Evolutionary conservation across 2,329 filamentous ascomycete species (phyloP).

Genomic region (Penicillium crustosum): DNA sequence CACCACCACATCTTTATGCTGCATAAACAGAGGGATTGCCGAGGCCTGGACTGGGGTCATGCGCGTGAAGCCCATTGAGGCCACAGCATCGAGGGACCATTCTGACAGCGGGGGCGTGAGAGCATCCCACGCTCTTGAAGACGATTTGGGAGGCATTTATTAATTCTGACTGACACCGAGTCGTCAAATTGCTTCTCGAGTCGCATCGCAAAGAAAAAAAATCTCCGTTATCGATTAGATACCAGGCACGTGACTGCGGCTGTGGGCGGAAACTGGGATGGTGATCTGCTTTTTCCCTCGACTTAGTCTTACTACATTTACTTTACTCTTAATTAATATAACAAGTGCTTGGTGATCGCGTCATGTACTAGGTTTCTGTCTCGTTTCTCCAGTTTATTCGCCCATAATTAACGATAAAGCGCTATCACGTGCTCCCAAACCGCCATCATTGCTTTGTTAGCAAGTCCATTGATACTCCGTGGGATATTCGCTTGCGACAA

Average conservation of each 20-base stretch:
- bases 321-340: conserved; percentile 1
- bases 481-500: conserved; percentile 27
- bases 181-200: conserved; percentile 1
- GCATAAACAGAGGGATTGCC: conserved; percentile 82
- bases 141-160: conserved; percentile 45
- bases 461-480: conserved; percentile 20
- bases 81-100: conserved; percentile 84
- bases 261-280: conserved; percentile 18
- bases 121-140: conserved; percentile 64
- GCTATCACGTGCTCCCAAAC: conserved; percentile 8
- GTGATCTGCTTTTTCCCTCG: conserved; percentile 17
- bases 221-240: conserved; percentile 37
- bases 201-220: conserved; percentile 22
- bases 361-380: conserved; percentile 7
- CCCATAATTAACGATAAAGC: conserved; percentile 9
- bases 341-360: neutral
- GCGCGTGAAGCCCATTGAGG: conserved; percentile 78
- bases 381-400: conserved; percentile 1
- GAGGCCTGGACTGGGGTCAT: conserved; percentile 96
- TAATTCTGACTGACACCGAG: neutral
- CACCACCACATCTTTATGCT: conserved; percentile 88
- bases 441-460: conserved; percentile 39
- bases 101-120: conserved; percentile 69
- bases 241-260: conserved; percentile 29
- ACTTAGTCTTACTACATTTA: conserved; percentile 10